Conservation (phyloP, 805 yeast species). For the Metschnikowia aberdeeniae region DNA sequence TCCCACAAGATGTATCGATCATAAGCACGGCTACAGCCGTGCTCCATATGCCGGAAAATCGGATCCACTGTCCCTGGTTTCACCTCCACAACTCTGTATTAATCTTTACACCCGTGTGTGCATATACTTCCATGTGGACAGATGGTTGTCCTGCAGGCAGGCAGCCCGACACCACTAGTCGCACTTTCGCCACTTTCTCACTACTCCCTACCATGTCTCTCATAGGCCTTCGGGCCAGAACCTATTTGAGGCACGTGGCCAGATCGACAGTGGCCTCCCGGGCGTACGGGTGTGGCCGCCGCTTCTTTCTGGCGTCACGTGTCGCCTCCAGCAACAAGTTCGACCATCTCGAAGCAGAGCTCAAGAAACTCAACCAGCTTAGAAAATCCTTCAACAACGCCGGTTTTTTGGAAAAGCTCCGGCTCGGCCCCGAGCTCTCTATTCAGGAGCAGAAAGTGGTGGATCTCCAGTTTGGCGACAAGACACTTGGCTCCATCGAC, state of each 20-base stretch:
- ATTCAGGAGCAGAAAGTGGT: constrained; percentile 4
- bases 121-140: too few relatives aligned
- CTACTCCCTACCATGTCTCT: constrained; percentile 4
- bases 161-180: neutral
- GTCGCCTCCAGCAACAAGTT: constrained; percentile 1
- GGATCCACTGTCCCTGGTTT: too few relatives aligned
- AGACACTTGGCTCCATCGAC: neutral
- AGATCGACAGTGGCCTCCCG: neutral
- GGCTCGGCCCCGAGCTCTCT: constrained; percentile 19
- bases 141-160: too few relatives aligned
- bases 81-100: too few relatives aligned
- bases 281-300: neutral
- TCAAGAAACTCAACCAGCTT: constrained; percentile 9
- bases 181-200: constrained; percentile 3
- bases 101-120: too few relatives aligned
- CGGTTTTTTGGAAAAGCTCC: constrained; percentile 23
- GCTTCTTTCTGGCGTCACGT: neutral
- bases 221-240: constrained; percentile 1
- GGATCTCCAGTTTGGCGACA: constrained; percentile 2
- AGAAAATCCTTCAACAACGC: constrained; percentile 21
- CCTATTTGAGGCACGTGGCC: constrained; percentile 2
- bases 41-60: too few relatives aligned
- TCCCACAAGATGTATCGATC: too few relatives aligned
- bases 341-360: neutral
- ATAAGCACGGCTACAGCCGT: too few relatives aligned